Percentiles rank a stretch among this genome's conserved stretches.
Conservation (phyloP, 768 basidiomycete species). For the Podaxis pistillaris region DNA sequence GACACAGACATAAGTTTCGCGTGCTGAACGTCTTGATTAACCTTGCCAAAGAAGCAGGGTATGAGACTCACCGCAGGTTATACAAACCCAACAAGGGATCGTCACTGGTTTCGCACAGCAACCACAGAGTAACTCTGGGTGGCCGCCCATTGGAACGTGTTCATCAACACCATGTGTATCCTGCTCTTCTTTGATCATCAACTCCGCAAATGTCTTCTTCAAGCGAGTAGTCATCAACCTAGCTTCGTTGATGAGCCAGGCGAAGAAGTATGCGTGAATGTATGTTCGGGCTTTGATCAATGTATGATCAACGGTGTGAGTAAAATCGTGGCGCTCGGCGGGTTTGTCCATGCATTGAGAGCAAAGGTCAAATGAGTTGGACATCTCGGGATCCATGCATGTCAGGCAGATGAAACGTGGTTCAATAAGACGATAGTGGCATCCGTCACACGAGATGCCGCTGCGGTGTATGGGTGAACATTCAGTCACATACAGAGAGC, state of each 20-base stretch:
- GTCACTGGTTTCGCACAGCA: slow-evolving; percentile 7
- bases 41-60: background rate
- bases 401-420: slow-evolving; percentile 30
- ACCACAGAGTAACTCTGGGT: slow-evolving; percentile 7
- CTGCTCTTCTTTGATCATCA: background rate
- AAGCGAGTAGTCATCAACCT: background rate
- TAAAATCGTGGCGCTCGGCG: slow-evolving; percentile 1
- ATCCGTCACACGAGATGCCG: slow-evolving; percentile 32
- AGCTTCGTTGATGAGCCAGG: slow-evolving; percentile 5
- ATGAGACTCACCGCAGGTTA: slow-evolving; percentile 12
- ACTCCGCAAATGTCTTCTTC: slow-evolving; percentile 5
- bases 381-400: slow-evolving; percentile 33
- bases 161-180: background rate
- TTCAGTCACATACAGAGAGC: background rate
- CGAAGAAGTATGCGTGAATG: background rate
- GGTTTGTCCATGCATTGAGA: slow-evolving; percentile 3
- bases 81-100: slow-evolving; percentile 13
- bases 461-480: slow-evolving; percentile 11
- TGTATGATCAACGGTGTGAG: slow-evolving; percentile 8
- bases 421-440: slow-evolving; percentile 30
- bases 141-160: background rate
- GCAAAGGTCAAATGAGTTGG: slow-evolving; percentile 17
- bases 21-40: background rate
- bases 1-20: slow-evolving; percentile 5
- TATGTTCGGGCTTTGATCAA: slow-evolving; percentile 6